phyloP scores from a whole-genome alignment of 768 basidiomycete species.

The Mycena indigotica region DNA sequence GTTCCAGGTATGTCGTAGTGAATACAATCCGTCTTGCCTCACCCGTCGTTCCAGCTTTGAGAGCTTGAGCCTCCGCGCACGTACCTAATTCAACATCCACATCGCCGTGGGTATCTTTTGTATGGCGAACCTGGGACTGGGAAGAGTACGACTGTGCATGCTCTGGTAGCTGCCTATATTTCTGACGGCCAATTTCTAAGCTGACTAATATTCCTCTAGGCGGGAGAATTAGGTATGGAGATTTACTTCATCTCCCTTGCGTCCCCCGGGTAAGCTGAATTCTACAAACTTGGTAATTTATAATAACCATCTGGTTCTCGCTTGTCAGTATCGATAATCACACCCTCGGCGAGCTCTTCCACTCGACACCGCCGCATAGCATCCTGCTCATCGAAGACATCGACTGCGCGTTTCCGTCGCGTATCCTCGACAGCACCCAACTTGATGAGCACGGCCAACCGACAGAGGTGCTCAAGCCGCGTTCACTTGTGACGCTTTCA shows the following conservation, averaged over 20 bases:
- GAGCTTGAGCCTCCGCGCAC: too few species aligned
- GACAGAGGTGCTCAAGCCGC: neutral
- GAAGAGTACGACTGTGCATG: constrained; percentile 8
- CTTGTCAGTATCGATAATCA: neutral
- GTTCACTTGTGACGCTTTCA: constrained; percentile 2
- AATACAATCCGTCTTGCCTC: too few species aligned
- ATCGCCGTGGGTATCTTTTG: constrained; percentile 5
- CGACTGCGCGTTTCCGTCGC: constrained; percentile 7
- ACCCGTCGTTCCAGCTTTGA: too few species aligned
- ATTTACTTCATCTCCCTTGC: constrained; percentile 13
- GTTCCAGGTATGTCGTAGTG: too few species aligned
- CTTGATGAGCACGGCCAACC: neutral
- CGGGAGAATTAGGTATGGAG: constrained; percentile 11
- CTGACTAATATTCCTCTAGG: neutral
- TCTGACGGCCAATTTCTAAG: neutral
- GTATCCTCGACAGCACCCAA: neutral
- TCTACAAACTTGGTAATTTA: neutral
- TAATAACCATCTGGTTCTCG: neutral
- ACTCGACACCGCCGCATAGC: constrained; percentile 7
- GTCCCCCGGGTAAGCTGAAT: constrained; percentile 1
- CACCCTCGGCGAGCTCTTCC: constrained; percentile 9
- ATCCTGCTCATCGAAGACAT: constrained; percentile 13
- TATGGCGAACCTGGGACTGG: constrained; percentile 9
- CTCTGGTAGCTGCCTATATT: neutral
- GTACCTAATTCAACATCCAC: too few species aligned